Base-by-base conservation (phyloP, 2,329 filamentous ascomycete species). In the Daldinia sp. region DNA sequence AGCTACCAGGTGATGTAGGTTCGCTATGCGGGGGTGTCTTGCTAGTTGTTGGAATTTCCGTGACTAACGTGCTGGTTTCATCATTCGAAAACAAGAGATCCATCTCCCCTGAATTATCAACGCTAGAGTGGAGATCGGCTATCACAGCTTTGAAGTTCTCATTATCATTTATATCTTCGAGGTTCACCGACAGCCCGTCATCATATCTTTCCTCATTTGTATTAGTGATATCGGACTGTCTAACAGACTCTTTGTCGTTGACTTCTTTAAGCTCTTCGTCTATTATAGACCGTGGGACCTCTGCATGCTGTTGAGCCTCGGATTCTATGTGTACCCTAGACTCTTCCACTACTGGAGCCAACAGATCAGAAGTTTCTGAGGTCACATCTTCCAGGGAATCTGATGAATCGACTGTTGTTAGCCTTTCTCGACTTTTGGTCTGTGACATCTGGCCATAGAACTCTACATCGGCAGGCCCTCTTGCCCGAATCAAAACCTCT, bases 381-480 rank as follows among this genome's bases (percentile, higher is more conserved):
- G 10, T 12, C 7, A 46, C 18, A 30, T 53, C 39, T 53, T 58
- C 64, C 9, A 15, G 58, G 2, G 13, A 6, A 46, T 53, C 26
- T 57, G 33, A 33, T 30, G n/a, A 18, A 39, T 42, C 56, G 20
- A n/a, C 42, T 35, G 13, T 37, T 56, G 63, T 55, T 7, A 57
- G 15, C 37, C 13, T 39, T 60, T 46, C 37, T 51, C 63, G 55
- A 4, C 42, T 15, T 13, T 70, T 73, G n/a, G 44, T 44, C 70
- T 66, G 12, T 65, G 71, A n/a, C 37, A 53, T 20, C 63, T 68
- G 15, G 58, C 20, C 20, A 23, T 65, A 33, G 74, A 71, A 20
- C 58, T 69, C 20, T 67, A 48, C 33, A 50, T 71, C 57, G 15
- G 44, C n/a, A 23, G 26, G 44, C n/a, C 62, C 37, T 7, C 7